Evolutionary conservation across 192 early-diverging fungal species (phyloP), one percentile per base, ranked within the genome.

Genomic region (Coemansia sp.): DNA sequence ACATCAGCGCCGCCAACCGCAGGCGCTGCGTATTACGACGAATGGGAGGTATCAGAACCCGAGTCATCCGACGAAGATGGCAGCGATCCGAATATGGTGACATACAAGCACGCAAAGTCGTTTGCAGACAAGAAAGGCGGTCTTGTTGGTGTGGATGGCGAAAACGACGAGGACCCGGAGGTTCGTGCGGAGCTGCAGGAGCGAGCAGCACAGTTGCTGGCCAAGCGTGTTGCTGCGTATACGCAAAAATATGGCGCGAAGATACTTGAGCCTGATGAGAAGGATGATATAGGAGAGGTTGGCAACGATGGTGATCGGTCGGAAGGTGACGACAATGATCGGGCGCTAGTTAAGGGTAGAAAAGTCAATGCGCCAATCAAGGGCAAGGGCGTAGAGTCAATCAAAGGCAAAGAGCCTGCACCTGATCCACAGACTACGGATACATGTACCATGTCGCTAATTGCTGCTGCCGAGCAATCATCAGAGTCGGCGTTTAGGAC

Each of bases 181-280:
- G 16, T 23, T 26, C 50, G 55, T 23, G 61, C 58, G 4, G 41
- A 41, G 64, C 71, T 67, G 4, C 67, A 79, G 57, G 53, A 38
- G 12, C 27, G 52, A 10, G 76, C 76, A 4, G 64, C 76, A 7
- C 60, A 52, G 19, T n/a, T 54, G 3, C 53, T 79, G 66, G 67
- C 59, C 67, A 73, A 65, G 54, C 71, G 66, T 11, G 71, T 79
- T 3, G 66, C 62, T 26, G 20, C 56, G 57, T 79, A 67, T 54
- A 79, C 73, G 65, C 76, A 57, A 51, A 57, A 70, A 59, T 79
- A 64, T 47, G 71, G 76, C 37, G 23, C 57, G 0, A 61, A 79
- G 22, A 47, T 79, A 57, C 62, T 45, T 10, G 39, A 29, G 9
- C 59, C 72, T n/a, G 47, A 29, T 18, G 45, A 53, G 3, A 24